Base-by-base conservation (phyloP, 768 basidiomycete genomes). In the Inosperma sp. region DNA sequence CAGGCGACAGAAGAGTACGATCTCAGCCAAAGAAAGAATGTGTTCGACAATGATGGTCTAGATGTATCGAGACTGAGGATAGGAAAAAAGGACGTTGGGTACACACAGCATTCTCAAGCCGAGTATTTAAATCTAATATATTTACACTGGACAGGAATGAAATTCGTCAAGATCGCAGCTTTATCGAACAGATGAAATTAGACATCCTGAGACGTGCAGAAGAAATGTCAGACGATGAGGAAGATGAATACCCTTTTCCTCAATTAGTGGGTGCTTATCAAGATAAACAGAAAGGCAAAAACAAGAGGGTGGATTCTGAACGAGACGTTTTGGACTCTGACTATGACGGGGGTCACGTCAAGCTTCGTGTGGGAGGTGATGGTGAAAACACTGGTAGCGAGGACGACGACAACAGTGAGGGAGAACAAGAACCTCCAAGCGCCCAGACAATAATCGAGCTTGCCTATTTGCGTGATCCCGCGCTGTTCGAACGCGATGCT, bases 201-300 rank as follows among this genome's bases (percentile, higher is more conserved):
- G 84, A 88, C 48, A 93, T 93, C 57, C 72, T 93, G 12, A 79
- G 88, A 22, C 77, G 86, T 4, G 84, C 81, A 0, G 86, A 93
- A 59, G 80, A 73, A 14, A 76, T 84, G 30, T 75, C 76, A 0
- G 80, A 79, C 37, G 84, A 83, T 9, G 82, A 81, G n/a, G 82
- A 78, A 17, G 78, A 77, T 13, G 19, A 29, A 17, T 26, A 43
- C 7, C 40, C 21, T 44, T 26, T 21, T 45, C 6, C 30, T 9
- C 22, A 51, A 23, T 25, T 35, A n/a, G 33, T 46, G 13, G 55
- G 49, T 51, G 41, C 57, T 44, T 34, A 58, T 13, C 29, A 51
- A 51, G 63, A 56, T 2, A 58, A 62, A 5, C 50, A 52, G 17
- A 51, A 43, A 47, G 39, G 67, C 66, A 59, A 70, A 55, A 43